Percentiles rank a stretch among this genome's conserved stretches.
phyloP scores from a whole-genome alignment of 2,329 filamentous ascomycete genomes.

The Talaromyces sp. region DNA sequence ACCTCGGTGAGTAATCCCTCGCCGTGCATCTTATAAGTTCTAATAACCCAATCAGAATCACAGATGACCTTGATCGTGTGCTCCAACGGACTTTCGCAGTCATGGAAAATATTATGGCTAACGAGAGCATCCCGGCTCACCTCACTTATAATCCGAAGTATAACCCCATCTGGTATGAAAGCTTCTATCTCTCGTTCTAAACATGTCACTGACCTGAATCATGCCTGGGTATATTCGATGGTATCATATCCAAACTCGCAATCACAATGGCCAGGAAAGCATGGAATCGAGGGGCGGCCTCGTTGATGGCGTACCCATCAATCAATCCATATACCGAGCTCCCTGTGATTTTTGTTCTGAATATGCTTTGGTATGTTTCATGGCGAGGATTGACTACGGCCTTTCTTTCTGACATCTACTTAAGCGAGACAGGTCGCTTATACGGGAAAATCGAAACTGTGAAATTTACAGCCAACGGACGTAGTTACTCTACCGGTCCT shows the following conservation, averaged over 20 bases:
- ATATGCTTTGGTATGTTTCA: constrained; percentile 4
- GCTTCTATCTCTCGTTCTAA: not conserved
- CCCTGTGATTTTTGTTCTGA: not conserved
- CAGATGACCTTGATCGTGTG: not conserved
- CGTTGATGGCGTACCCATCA: not conserved
- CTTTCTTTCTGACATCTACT: not conserved
- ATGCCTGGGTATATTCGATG: not conserved
- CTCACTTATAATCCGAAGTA: not conserved
- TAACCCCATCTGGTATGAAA: constrained; percentile 1
- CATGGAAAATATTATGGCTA: not conserved
- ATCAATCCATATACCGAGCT: not conserved
- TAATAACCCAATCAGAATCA: not conserved
- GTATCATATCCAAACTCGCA: not conserved
- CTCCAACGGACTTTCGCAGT: not conserved
- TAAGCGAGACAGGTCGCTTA: not conserved
- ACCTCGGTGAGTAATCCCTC: not conserved
- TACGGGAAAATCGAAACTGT: not conserved
- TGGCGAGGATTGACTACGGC: not conserved
- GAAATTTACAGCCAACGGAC: not conserved
- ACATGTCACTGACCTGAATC: not conserved
- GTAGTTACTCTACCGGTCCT: not conserved
- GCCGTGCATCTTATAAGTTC: not conserved
- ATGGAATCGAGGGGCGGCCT: not conserved
- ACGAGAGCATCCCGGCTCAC: not conserved
- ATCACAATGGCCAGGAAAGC: not conserved